phyloP scores from a whole-genome alignment of 306 rosid genomes.

The Cucurbita ficifolia region DNA sequence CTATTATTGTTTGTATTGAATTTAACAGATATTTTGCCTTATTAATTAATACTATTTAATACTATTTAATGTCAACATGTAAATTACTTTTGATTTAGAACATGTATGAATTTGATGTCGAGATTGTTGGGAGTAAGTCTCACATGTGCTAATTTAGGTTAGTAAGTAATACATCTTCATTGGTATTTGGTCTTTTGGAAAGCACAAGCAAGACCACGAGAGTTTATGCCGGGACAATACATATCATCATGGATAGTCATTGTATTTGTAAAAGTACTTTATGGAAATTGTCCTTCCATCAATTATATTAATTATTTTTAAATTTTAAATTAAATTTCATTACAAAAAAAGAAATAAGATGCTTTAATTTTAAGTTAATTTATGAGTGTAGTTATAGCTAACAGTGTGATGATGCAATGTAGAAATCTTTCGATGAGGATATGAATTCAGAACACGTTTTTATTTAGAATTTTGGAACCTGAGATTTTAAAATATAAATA shows the following conservation, averaged over 20 bases:
- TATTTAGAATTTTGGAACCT: background rate
- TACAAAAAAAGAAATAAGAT: background rate
- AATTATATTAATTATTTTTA: background rate
- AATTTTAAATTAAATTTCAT: background rate
- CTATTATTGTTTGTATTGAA: no score
- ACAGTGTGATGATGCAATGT: background rate
- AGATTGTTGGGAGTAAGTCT: no score
- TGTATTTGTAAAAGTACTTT: background rate
- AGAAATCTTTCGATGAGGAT: background rate
- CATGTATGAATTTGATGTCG: background rate
- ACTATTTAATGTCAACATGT: background rate
- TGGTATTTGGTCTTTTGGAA: no score
- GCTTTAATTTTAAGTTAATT: background rate
- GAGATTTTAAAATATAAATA: background rate
- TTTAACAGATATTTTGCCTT: no score
- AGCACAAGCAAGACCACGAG: no score
- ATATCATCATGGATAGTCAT: no score
- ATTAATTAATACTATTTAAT: no score
- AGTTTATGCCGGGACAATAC: no score
- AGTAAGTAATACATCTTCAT: no score
- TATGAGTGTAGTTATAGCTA: background rate
- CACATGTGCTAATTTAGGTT: no score
- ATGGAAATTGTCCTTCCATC: background rate
- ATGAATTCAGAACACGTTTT: background rate
- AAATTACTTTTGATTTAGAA: background rate